Conservation (phyloP, 345 rosid genomes). For the Bruguiera gymnorhiza region DNA sequence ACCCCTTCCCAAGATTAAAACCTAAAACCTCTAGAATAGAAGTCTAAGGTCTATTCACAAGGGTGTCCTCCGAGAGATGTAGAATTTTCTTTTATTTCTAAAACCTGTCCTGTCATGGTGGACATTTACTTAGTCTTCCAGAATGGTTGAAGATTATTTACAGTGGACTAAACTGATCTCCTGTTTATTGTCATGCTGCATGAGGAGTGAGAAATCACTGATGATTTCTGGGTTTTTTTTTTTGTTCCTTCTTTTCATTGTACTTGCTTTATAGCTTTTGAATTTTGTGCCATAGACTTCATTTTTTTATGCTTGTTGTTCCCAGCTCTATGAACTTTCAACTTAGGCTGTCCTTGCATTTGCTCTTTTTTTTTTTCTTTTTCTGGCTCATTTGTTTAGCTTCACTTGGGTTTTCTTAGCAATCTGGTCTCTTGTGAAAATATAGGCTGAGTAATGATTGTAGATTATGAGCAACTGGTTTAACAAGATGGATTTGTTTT, state of each 20-base stretch:
- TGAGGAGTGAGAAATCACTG: not conserved
- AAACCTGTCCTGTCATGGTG: not conserved
- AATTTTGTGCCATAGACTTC: not conserved
- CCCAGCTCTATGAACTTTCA: not conserved
- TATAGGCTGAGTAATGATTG: not conserved
- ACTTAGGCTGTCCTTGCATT: not conserved
- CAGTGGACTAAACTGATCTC: not conserved
- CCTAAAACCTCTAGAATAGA: too few relatives aligned
- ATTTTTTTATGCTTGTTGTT: not conserved
- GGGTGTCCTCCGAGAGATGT: too few relatives aligned
- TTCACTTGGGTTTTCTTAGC: not conserved
- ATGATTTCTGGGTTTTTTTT: too few relatives aligned
- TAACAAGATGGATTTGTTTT: not conserved
- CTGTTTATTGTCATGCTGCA: not conserved
- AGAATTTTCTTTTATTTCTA: not conserved
- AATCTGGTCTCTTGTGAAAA: not conserved
- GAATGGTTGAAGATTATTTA: not conserved
- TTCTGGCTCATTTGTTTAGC: not conserved
- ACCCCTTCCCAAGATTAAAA: too few relatives aligned
- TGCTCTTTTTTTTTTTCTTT: not conserved
- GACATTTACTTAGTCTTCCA: not conserved
- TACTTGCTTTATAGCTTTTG: conserved; percentile 1
- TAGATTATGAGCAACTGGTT: not conserved
- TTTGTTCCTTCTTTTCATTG: not conserved
- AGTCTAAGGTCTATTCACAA: too few relatives aligned